phyloP scores from a whole-genome alignment of 2,329 filamentous ascomycete genomes.

The Colletotrichum navitas region DNA sequence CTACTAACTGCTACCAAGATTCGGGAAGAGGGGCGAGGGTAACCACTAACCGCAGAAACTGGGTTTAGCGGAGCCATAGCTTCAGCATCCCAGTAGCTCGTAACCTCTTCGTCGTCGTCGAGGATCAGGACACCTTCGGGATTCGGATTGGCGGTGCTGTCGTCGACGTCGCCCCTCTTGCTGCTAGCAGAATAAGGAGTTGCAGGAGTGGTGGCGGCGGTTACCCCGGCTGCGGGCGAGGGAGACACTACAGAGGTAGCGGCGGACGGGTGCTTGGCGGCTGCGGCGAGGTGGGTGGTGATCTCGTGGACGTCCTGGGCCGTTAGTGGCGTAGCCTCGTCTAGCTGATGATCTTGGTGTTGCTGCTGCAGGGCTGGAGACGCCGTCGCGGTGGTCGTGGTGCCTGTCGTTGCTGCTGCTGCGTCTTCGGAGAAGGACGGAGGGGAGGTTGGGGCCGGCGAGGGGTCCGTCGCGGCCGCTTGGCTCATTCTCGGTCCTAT shows the following conservation, averaged over 20 bases:
- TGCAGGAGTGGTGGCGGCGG: constrained; percentile 28
- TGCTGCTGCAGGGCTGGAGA: constrained; percentile 35
- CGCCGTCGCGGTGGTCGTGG: constrained; percentile 16
- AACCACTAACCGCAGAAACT: constrained; percentile 64
- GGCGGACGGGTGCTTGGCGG: constrained; percentile 39
- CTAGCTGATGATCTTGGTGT: constrained; percentile 9
- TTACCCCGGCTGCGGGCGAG: constrained; percentile 18
- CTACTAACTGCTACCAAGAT: constrained; percentile 4
- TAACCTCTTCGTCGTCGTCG: constrained; percentile 50
- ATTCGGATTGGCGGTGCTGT: constrained; percentile 3
- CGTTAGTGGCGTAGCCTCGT: constrained; percentile 35
- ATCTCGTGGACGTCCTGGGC: constrained; percentile 42
- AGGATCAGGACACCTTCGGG: constrained; percentile 25
- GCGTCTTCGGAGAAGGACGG: constrained; percentile 41
- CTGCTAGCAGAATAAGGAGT: constrained; percentile 21
- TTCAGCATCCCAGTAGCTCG: constrained; percentile 68
- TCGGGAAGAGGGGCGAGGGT: neutral
- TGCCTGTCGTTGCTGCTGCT: constrained; percentile 24
- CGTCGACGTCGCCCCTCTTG: constrained; percentile 39
- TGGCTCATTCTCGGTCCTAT: constrained; percentile 43
- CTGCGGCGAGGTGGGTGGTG: constrained; percentile 39
- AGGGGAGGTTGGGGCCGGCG: constrained; percentile 41
- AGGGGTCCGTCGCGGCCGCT: constrained; percentile 44
- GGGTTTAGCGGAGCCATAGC: constrained; percentile 70
- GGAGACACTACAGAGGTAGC: constrained; percentile 25